Evolutionary conservation across 23 red algal species (phyloP).

Genomic region (Cyanidiococcus yangmingshanensis): DNA sequence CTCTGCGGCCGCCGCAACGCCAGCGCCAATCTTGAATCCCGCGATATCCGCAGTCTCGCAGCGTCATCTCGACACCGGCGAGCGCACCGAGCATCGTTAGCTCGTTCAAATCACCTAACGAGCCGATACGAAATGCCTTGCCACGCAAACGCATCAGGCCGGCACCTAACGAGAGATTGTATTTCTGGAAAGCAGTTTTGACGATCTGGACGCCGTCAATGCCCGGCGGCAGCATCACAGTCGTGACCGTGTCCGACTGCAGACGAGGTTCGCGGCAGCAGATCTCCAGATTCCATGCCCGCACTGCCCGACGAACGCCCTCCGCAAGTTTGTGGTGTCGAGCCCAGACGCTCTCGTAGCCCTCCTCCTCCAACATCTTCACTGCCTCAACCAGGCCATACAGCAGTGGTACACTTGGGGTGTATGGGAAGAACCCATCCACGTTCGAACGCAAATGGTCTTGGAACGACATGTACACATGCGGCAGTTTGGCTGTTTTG

Average conservation of each 20-base stretch:
- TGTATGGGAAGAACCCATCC: slow-evolving; percentile 42
- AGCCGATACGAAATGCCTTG: slow-evolving; percentile 36
- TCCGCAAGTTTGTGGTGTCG: slow-evolving; percentile 27
- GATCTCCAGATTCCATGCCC: slow-evolving; percentile 27
- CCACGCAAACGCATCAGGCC: slow-evolving; percentile 38
- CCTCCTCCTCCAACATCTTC: slow-evolving; percentile 40
- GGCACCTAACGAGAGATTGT: slow-evolving; percentile 44
- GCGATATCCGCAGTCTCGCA: slow-evolving; percentile 26
- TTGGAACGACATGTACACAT: slow-evolving; percentile 31
- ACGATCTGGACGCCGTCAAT: slow-evolving; percentile 32
- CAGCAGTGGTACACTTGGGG: slow-evolving; percentile 30
- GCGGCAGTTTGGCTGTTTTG: slow-evolving; percentile 20
- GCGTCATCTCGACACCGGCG: slow-evolving; percentile 36
- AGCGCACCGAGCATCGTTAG: slow-evolving; percentile 36
- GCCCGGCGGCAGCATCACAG: slow-evolving; percentile 30
- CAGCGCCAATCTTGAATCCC: slow-evolving; percentile 31
- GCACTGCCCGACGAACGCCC: slow-evolving; percentile 28
- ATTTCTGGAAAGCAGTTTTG: slow-evolving; percentile 35
- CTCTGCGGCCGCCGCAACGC: slow-evolving; percentile 40
- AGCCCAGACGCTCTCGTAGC: slow-evolving; percentile 34
- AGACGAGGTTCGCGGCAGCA: not conserved
- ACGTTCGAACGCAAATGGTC: slow-evolving; percentile 28
- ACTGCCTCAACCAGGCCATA: slow-evolving; percentile 33
- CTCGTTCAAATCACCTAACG: slow-evolving; percentile 42
- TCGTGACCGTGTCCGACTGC: slow-evolving; percentile 43